Base-by-base conservation (phyloP, 306 rosid species). In the Castanea crenata region DNA sequence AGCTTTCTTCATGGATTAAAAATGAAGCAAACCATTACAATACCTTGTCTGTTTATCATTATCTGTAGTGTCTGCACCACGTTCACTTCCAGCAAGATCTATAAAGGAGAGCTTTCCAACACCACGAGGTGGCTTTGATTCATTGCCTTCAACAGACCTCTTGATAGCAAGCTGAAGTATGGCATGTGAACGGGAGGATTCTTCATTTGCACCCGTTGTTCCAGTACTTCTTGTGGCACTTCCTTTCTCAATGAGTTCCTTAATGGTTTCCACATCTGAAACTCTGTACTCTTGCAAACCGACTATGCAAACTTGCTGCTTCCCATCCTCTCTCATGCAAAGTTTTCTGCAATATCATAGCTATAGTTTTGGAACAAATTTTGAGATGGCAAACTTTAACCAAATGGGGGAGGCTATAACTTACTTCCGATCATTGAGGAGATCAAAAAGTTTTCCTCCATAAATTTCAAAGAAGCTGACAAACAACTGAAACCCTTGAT, bases 11-110 rank as follows among this genome's bases (percentile, higher is more conserved):
- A 32, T 41, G 44, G 58, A 81, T 71, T 8, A 19, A 58, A 59
- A 57, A 34, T 21, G 44, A 49, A 49, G 54, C 16, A 46, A 46
- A 63, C 19, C 71, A 55, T 85, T 38, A 63, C 25, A 68, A 55
- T 83, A 96, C 99, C 99, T 91, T 44, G 99, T 96, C 74, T 89
- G 99, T 78, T 91, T 96, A 80, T 96, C 99, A 85, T 96, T 96
- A 80, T 96, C 99, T 15, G 99, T 96, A 57, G 99, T 96, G 79
- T 96, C 99, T n/a, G 99, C 99, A 78, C 99, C 99, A 31, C 99
- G 98, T 85, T 96, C 99, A 81, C 99, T 96, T 89, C 99, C 99
- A 55, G 99, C 99, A 76, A 96, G 99, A 83, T 96, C 99, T 79
- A 96, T 96, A 85, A 96, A 96, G 69, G 99, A 96, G 74, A 96